Conservation (phyloP, 75 land plant genomes). For the Pinus albicaulis region DNA sequence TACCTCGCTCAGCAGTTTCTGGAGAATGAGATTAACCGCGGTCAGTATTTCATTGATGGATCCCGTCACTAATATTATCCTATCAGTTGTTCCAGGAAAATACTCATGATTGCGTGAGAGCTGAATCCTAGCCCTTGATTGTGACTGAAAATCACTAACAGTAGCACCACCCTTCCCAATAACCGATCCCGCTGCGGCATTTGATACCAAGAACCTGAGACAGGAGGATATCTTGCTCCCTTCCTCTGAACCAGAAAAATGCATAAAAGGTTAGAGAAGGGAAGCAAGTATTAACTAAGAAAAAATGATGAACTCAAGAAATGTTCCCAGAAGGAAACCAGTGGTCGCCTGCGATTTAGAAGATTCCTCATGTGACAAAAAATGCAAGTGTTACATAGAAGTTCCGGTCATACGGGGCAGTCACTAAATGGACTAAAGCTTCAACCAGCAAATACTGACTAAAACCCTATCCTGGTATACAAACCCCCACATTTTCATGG, state of each 20-base stretch:
- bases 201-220: slow-evolving; percentile 77
- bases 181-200: slow-evolving; percentile 87
- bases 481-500: too few species aligned
- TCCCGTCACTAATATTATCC: slow-evolving; percentile 81
- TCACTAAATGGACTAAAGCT: too few species aligned
- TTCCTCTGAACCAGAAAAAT: slow-evolving; percentile 24
- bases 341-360: too few species aligned
- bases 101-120: slow-evolving; percentile 83
- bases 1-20: slow-evolving; percentile 81
- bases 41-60: slow-evolving; percentile 51
- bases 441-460: too few species aligned
- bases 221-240: slow-evolving; percentile 44
- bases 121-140: slow-evolving; percentile 88
- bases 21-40: slow-evolving; percentile 68
- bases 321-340: too few species aligned
- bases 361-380: too few species aligned
- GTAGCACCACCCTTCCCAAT: slow-evolving; percentile 97
- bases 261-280: too few species aligned
- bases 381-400: too few species aligned
- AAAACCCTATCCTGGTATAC: too few species aligned
- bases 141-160: slow-evolving; percentile 79
- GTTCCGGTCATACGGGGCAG: too few species aligned
- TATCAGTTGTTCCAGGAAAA: slow-evolving; percentile 89
- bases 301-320: too few species aligned
- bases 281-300: too few species aligned